phyloP scores from a whole-genome alignment of 164 flowering plant genomes.

The Vitis labrusca region DNA sequence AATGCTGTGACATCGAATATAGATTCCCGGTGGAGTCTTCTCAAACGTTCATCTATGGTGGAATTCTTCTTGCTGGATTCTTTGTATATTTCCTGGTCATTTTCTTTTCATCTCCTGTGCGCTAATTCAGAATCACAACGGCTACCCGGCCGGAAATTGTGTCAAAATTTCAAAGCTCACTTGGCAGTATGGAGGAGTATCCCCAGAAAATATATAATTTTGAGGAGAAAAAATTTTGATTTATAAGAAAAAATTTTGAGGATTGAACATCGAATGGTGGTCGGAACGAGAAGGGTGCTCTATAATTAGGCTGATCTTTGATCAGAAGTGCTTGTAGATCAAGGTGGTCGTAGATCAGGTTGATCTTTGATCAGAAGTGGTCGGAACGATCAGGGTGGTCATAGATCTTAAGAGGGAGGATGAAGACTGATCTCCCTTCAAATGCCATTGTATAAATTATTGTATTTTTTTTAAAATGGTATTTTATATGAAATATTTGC shows the following conservation, averaged over 20 bases:
- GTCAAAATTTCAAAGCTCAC: not conserved
- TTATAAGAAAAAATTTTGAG: not conserved
- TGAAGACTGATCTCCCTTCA: too few species aligned
- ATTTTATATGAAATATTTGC: too few species aligned
- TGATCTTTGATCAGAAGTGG: too few species aligned
- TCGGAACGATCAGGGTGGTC: too few species aligned
- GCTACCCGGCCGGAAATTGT: not conserved
- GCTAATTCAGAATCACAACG: conserved; percentile 35
- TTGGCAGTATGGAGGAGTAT: not conserved
- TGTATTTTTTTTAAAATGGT: too few species aligned
- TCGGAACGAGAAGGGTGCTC: too few species aligned
- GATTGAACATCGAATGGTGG: too few species aligned
- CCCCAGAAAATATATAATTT: not conserved
- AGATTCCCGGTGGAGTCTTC: conserved; percentile 71
- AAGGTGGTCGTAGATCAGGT: too few species aligned
- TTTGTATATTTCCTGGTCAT: conserved; percentile 84
- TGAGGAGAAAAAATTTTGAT: not conserved
- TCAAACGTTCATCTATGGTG: conserved; percentile 80
- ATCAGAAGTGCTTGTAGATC: too few species aligned
- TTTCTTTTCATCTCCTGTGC: conserved; percentile 81
- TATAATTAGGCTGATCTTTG: too few species aligned
- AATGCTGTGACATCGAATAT: conserved; percentile 77
- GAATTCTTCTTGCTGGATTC: conserved; percentile 88
- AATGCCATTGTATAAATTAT: too few species aligned
- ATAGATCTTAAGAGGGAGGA: too few species aligned